Evolutionary conservation across 768 basidiomycete species (phyloP).

Genomic region (Lyophyllum semitale): DNA sequence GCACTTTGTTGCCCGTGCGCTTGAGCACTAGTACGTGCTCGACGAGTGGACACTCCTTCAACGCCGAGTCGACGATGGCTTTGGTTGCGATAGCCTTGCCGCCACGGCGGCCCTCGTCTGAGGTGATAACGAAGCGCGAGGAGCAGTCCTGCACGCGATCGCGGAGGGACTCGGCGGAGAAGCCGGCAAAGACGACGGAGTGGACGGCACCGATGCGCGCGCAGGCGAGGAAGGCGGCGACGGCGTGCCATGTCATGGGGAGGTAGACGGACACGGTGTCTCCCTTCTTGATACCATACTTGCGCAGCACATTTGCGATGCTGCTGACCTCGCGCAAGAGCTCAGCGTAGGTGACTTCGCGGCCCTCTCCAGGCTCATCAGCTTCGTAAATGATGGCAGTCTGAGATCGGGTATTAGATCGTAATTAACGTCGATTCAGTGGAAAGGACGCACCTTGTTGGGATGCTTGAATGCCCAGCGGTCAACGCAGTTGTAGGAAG

Average conservation of each 20-base stretch:
- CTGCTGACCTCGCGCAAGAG: constrained; percentile 88
- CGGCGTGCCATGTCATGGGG: constrained; percentile 95
- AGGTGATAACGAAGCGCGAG: constrained; percentile 90
- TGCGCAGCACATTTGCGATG: constrained; percentile 90
- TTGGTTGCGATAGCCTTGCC: constrained; percentile 96
- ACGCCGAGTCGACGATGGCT: constrained; percentile 88
- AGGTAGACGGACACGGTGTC: constrained; percentile 93
- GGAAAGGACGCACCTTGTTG: constrained; percentile 54
- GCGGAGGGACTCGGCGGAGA: constrained; percentile 91
- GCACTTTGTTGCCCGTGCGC: constrained; percentile 82
- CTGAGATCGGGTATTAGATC: constrained; percentile 36
- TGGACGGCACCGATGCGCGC: constrained; percentile 96
- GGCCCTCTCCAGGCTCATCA: constrained; percentile 85
- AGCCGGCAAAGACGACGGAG: constrained; percentile 97
- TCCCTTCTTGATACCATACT: constrained; percentile 90
- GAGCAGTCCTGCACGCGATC: constrained; percentile 91
- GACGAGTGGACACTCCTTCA: constrained; percentile 81
- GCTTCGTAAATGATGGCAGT: constrained; percentile 98
- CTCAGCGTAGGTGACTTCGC: constrained; percentile 77
- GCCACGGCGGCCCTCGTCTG: constrained; percentile 91
- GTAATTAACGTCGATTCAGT: not conserved
- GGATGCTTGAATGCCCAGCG: constrained; percentile 93
- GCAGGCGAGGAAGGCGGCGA: constrained; percentile 96
- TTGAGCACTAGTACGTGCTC: constrained; percentile 90
- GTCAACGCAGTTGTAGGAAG: constrained; percentile 97